phyloP scores from a whole-genome alignment of 768 basidiomycete species.

The Ramaria sp. region DNA sequence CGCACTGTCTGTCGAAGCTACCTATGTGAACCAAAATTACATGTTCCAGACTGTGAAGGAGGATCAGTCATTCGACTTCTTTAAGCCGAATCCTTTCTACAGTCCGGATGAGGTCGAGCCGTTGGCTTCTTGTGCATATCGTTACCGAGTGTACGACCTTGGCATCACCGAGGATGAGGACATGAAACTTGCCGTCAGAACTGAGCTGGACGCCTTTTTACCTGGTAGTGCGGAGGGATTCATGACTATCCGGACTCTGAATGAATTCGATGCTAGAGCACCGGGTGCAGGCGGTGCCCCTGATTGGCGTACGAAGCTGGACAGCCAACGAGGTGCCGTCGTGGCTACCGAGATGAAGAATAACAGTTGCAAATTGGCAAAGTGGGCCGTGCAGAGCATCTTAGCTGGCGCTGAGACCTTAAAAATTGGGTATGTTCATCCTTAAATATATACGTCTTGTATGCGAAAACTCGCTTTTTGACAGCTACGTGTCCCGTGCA shows the following conservation, averaged over 20 bases:
- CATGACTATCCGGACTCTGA: conserved; percentile 87
- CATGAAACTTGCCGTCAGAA: conserved; percentile 82
- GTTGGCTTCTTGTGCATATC: conserved; percentile 90
- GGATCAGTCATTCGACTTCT: conserved; percentile 54
- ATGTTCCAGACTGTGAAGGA: conserved; percentile 91
- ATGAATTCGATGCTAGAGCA: conserved; percentile 91
- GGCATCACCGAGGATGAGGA: conserved; percentile 87
- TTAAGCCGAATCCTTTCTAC: conserved; percentile 93
- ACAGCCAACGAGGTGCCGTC: conserved; percentile 93
- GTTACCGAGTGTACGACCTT: conserved; percentile 92
- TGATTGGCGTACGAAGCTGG: conserved; percentile 98
- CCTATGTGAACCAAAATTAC: conserved; percentile 98
- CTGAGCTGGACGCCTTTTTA: conserved; percentile 90
- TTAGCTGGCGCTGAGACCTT: conserved; percentile 91
- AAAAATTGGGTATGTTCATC: conserved; percentile 80
- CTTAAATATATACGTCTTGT: not conserved
- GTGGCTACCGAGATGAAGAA: conserved; percentile 99
- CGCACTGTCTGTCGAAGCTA: conserved; percentile 91
- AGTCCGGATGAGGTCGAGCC: conserved; percentile 89
- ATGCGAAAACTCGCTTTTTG: conserved; percentile 10
- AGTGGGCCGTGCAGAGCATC: conserved; percentile 94
- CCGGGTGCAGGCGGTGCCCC: conserved; percentile 89
- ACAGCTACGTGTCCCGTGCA: conserved; percentile 90
- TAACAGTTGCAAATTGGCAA: conserved; percentile 93
- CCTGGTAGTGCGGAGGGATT: conserved; percentile 62